A percentile compares a stretch with the other conserved stretches of the same genome.
These are phyloP conservation scores for Rhododendron griersonianum DNA, from an alignment of 148 eudicot genomes.

Conservation along the genomic window DNA sequence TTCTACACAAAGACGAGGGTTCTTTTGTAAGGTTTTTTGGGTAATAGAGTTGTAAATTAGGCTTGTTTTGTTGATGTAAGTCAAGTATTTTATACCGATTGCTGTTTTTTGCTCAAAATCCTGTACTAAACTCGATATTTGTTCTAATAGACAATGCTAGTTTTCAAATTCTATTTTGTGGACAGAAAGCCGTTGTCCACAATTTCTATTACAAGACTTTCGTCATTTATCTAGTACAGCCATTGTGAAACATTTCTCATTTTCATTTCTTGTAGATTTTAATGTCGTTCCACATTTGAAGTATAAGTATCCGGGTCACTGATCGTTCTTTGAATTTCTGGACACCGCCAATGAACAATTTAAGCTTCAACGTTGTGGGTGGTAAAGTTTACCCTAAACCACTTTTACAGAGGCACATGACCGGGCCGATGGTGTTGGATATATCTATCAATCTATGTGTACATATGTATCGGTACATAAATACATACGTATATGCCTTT, in stretches of 20 bases:
- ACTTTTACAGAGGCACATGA: too few relatives aligned
- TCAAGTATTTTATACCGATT: neutral
- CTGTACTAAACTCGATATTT: neutral
- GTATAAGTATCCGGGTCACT: neutral
- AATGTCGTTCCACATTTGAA: neutral
- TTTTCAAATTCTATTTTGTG: neutral
- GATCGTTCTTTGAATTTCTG: too few relatives aligned
- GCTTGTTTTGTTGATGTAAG: neutral
- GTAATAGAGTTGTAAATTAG: neutral
- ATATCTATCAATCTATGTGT: too few relatives aligned
- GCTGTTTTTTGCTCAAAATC: neutral
- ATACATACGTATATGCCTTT: too few relatives aligned
- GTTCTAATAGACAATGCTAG: neutral
- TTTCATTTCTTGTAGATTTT: too few relatives aligned
- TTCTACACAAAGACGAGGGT: neutral
- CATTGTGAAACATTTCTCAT: neutral
- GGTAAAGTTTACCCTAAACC: too few relatives aligned
- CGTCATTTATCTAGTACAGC: neutral
- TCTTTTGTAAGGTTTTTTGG: neutral
- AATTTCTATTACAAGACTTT: neutral
- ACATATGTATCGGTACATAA: too few relatives aligned
- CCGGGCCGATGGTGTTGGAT: too few relatives aligned
- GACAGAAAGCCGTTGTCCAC: neutral
- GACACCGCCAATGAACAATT: too few relatives aligned
- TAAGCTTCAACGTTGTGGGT: too few relatives aligned